phyloP scores from a whole-genome alignment of 2,329 filamentous ascomycete genomes.

The Colletotrichum simmondsii region DNA sequence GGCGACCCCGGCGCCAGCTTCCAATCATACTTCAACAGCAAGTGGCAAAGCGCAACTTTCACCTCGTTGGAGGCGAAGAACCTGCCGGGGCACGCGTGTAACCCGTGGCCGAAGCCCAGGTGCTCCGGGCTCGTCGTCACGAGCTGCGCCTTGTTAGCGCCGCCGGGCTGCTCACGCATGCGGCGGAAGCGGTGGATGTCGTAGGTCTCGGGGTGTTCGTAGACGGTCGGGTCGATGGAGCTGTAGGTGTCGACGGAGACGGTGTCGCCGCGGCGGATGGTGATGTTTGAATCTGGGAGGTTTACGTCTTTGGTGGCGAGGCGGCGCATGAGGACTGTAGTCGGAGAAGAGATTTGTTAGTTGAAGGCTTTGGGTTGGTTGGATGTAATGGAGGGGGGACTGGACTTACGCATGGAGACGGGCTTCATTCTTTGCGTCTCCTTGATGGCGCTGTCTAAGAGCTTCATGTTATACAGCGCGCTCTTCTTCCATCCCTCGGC shows the following conservation, averaged over 20 bases:
- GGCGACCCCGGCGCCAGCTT: background rate
- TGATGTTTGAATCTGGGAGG: background rate
- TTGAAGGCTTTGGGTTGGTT: too few relatives aligned
- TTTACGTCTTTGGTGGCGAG: background rate
- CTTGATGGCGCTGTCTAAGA: too few relatives aligned
- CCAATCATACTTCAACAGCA: background rate
- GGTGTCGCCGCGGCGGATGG: background rate
- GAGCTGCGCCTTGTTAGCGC: constrained; percentile 47
- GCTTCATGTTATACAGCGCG: too few relatives aligned
- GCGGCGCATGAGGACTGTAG: too few relatives aligned
- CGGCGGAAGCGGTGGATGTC: constrained; percentile 9
- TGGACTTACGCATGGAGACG: too few relatives aligned
- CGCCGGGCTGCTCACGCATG: constrained; percentile 17
- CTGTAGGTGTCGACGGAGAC: background rate
- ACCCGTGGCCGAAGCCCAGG: constrained; percentile 50
- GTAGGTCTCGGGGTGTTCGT: constrained; percentile 2
- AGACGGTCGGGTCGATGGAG: background rate
- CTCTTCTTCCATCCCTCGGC: too few relatives aligned
- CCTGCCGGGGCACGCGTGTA: background rate
- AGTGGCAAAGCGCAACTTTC: background rate
- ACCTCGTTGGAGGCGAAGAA: background rate
- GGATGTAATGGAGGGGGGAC: too few relatives aligned
- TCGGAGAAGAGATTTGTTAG: too few relatives aligned
- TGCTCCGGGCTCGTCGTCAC: constrained; percentile 48
- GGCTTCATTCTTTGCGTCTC: too few relatives aligned